Evolutionary conservation across 495 filamentous ascomycete species (phyloP).

Genomic region (Articulospora tetracladia): DNA sequence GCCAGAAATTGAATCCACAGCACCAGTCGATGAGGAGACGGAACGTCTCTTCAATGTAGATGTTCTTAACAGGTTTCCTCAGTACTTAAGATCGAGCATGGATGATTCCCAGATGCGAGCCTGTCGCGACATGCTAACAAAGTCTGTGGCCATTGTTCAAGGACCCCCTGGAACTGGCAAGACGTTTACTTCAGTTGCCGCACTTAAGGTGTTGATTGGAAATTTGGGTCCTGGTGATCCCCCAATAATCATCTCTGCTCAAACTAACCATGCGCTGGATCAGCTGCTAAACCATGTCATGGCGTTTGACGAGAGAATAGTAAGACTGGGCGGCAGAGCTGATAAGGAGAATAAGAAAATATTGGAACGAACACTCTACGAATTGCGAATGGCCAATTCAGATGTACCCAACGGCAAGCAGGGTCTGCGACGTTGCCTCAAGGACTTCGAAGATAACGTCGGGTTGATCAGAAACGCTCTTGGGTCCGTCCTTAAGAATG

Average conservation of each 20-base stretch:
- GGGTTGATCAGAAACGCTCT: constrained; percentile 45
- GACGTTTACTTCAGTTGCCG: constrained; percentile 71
- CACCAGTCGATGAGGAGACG: background rate
- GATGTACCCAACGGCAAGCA: background rate
- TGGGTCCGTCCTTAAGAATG: constrained; percentile 29
- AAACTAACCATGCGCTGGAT: constrained; percentile 93
- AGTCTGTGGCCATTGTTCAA: constrained; percentile 74
- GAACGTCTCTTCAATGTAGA: constrained; percentile 28
- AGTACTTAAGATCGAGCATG: constrained; percentile 36
- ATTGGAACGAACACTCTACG: constrained; percentile 60
- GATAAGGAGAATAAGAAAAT: constrained; percentile 59
- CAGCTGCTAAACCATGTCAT: constrained; percentile 72
- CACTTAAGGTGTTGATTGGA: constrained; percentile 62
- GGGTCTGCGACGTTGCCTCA: constrained; percentile 1
- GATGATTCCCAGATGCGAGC: constrained; percentile 57
- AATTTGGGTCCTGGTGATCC: constrained; percentile 58
- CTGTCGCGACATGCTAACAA: constrained; percentile 59
- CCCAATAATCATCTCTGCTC: constrained; percentile 36
- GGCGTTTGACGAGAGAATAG: constrained; percentile 58
- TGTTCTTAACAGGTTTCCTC: constrained; percentile 49
- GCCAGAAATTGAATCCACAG: background rate
- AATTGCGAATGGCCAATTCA: constrained; percentile 35
- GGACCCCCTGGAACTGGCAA: constrained; percentile 93
- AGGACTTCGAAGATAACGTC: constrained; percentile 3
- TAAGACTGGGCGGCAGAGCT: constrained; percentile 78